Conservation (phyloP, 805 yeast species). For the Ogataea haglerorum region DNA sequence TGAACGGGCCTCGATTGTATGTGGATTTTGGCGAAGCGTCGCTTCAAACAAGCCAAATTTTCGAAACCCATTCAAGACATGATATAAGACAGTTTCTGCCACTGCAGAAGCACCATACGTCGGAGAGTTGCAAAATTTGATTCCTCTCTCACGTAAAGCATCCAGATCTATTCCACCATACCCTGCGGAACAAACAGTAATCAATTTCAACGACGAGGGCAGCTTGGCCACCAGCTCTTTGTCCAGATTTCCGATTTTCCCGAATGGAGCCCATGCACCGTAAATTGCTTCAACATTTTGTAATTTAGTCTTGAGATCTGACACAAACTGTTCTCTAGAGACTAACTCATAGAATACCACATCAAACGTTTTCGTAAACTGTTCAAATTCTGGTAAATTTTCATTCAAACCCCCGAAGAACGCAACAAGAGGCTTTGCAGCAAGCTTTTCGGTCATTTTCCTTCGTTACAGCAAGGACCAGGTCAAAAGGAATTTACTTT, state of each 20-base stretch:
- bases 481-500: not conserved
- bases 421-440: constrained; percentile 31
- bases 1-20: constrained; percentile 46
- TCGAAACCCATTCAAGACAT: constrained; percentile 59
- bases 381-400: constrained; percentile 42
- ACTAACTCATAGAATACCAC: constrained; percentile 40
- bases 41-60: constrained; percentile 47
- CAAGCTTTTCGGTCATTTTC: too few relatives aligned
- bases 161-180: constrained; percentile 41
- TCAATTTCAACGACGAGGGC: constrained; percentile 43
- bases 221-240: constrained; percentile 38
- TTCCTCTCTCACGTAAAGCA: constrained; percentile 35
- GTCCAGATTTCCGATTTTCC: constrained; percentile 42
- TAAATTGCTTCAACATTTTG: constrained; percentile 44
- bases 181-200: constrained; percentile 56
- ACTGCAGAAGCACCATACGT: constrained; percentile 61
- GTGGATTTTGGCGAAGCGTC: constrained; percentile 35
- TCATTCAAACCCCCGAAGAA: constrained; percentile 50
- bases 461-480: not conserved
- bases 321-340: constrained; percentile 37
- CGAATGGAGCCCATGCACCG: constrained; percentile 51
- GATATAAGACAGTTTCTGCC: constrained; percentile 64
- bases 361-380: constrained; percentile 40
- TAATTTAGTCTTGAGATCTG: constrained; percentile 38
- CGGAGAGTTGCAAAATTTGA: constrained; percentile 61